Base-by-base conservation (phyloP, 768 basidiomycete species). In the Lactifluus volemus region DNA sequence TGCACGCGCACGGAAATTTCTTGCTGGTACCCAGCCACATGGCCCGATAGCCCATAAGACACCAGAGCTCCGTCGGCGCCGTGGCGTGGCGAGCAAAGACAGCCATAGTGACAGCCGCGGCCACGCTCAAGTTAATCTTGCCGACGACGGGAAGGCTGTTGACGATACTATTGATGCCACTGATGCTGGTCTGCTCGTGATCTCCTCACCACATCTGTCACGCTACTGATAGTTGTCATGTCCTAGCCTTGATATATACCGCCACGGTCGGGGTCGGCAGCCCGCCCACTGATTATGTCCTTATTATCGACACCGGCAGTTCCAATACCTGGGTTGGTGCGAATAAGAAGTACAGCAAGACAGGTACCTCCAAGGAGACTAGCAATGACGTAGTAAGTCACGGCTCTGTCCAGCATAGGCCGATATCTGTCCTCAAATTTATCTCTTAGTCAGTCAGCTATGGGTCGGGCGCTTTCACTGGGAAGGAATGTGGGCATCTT, bases 21-120 rank as follows among this genome's bases (percentile, higher is more conserved):
- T 83, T n/a, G 72, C 75, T 30, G 82, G 81, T 25, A 42, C 80
- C 45, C 79, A 81, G 56, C 78, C 82, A 0, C 81, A 84, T 60
- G 81, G 83, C 15, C 84, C 83, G 12, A 55, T 57, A 12, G 73
- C 74, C 5, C 71, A 73, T 62, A 66, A 67, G 32, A 2, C 34
- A 36, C 4, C 34, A 36, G 25, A 25, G 2, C 25, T 25, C 25
- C 25, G 25, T 25, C 25, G 25, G 25, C 25, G 25, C 25, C 25
- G 25, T 25, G 25, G 25, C 34, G n/a, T n/a, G n/a, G n/a, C n/a
- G n/a, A n/a, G n/a, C n/a, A 10, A 36, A 6, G 10, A 36, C 34
- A 36, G 34, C 10, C 34, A 10, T 1, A 3, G 34, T 36, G 10
- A 36, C 34, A 36, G 5, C 34, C 1, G 34, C 34, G 34, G 34